Percentiles rank a stretch among this genome's conserved stretches.
phyloP scores from a whole-genome alignment of 2,329 filamentous ascomycete species.

The Leptoxyphium fumago region DNA sequence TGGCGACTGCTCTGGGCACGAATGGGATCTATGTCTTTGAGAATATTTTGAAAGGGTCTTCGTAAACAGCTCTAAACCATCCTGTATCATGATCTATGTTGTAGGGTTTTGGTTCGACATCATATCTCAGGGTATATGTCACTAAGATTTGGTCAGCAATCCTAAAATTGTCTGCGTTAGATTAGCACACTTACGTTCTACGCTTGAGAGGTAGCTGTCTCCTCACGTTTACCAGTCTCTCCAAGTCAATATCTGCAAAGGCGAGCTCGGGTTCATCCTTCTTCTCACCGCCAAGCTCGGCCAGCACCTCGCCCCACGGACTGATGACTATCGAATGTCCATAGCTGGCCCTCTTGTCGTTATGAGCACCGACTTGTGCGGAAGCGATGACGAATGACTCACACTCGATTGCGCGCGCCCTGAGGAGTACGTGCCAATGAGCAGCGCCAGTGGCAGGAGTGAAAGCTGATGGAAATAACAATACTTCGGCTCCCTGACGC shows the following conservation, averaged over 20 bases:
- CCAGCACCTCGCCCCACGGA: conserved; percentile 68
- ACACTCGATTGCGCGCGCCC: conserved; percentile 74
- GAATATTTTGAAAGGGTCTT: conserved; percentile 30
- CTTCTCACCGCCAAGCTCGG: conserved; percentile 42
- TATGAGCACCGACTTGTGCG: conserved; percentile 63
- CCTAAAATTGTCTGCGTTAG: conserved; percentile 4
- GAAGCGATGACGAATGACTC: conserved; percentile 78
- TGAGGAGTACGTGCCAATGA: conserved; percentile 71
- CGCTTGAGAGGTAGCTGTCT: conserved; percentile 22
- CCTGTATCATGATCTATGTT: no score
- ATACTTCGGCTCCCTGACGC: conserved; percentile 53
- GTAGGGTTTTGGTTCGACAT: neutral
- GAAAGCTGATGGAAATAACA: conserved; percentile 83
- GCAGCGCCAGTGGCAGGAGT: conserved; percentile 71
- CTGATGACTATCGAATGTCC: conserved; percentile 75
- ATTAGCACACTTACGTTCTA: conserved; percentile 17
- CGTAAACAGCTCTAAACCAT: no score
- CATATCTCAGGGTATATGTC: conserved; percentile 20
- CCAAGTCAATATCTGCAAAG: conserved; percentile 24
- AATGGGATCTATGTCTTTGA: conserved; percentile 49
- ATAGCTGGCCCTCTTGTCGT: conserved; percentile 65
- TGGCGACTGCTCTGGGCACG: conserved; percentile 54
- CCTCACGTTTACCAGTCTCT: conserved; percentile 22
- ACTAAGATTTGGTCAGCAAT: conserved; percentile 7
- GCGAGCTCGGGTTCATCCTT: conserved; percentile 27